A percentile compares a stretch with the other conserved stretches of the same genome.
phyloP scores from a whole-genome alignment of 2,329 filamentous ascomycete species.

The Dactylella cylindrospora region DNA sequence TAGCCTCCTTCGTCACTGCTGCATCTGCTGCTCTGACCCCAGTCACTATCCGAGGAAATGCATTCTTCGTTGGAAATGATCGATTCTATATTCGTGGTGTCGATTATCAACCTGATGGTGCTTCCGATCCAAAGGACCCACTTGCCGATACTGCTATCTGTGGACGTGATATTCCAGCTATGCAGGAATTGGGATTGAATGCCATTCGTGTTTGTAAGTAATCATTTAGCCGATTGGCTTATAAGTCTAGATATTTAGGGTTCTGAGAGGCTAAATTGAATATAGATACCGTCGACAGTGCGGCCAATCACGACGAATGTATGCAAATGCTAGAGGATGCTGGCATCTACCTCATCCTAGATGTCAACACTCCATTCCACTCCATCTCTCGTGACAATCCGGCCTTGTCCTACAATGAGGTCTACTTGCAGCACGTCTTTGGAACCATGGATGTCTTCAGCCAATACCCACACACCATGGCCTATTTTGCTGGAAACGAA shows the following conservation, averaged over 20 bases:
- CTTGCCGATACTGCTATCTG: constrained; percentile 71
- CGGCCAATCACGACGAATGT: constrained; percentile 75
- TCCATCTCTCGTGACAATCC: constrained; percentile 78
- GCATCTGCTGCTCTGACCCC: constrained; percentile 38
- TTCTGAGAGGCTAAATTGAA: constrained; percentile 26
- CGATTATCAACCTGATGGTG: constrained; percentile 68
- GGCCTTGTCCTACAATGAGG: constrained; percentile 77
- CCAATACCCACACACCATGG: constrained; percentile 81
- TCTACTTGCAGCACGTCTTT: constrained; percentile 80
- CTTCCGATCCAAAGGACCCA: constrained; percentile 68
- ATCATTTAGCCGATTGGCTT: not conserved
- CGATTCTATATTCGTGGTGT: constrained; percentile 65
- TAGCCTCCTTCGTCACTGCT: constrained; percentile 45
- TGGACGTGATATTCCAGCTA: constrained; percentile 76
- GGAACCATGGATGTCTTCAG: constrained; percentile 82
- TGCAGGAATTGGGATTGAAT: constrained; percentile 85
- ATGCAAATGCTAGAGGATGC: constrained; percentile 79
- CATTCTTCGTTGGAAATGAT: constrained; percentile 65
- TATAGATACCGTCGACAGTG: constrained; percentile 79
- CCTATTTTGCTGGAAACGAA: constrained; percentile 82
- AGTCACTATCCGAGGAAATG: constrained; percentile 49
- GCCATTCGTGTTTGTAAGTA: constrained; percentile 73
- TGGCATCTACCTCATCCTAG: constrained; percentile 87
- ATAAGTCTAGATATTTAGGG: not conserved
- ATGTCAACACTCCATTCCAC: constrained; percentile 69